Base-by-base conservation (phyloP, 352 stramenopile genomes). In the Halophytophthora polymorphica region DNA sequence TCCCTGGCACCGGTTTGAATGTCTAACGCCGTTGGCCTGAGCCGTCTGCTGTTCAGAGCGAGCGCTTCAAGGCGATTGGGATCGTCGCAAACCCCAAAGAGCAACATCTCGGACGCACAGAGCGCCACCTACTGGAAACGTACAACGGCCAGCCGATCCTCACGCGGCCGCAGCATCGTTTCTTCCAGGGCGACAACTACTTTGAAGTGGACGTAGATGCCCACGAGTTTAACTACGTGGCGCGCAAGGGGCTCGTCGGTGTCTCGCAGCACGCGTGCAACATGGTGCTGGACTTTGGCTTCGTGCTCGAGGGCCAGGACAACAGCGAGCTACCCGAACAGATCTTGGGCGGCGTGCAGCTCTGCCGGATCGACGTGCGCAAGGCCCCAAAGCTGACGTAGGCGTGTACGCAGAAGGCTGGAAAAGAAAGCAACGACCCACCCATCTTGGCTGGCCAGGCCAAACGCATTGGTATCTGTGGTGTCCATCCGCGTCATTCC, bases 251-350 rank as follows among this genome's bases (percentile, higher is more conserved):
- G 1, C 67, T 93, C 1, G 77, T 80, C 0, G 79, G 82, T 0
- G 77, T 93, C 17, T 82, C 82, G 0, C 73, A 77, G 13, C 82
- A 93, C 50, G 86, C 88, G 38, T 70, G 71, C 35, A 85, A 87
- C 60, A 93, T 93, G 82, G 57, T 90, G 19, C 63, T 93, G 21
- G 82, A 93, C 60, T 93, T 93, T 71, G 82, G 79, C 18, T 90
- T 87, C 50, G 79, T 93, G 14, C 53, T 93, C 1, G 82, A 93
- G 53, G 82, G 82, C 6, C 79, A 93, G 35, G 79, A 93, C 40
- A 79, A 90, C 56, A 6, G 71, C 11, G 82, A 93, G 35, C 63
- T 93, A 18, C 82, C 82, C 2, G 82, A 93, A 40, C 82, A 90
- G 41, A 83, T 93, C 22, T 56, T 93, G 7, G 82, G 82, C 6